Evolutionary conservation across 176 grass and related monocot species (phyloP), one percentile per base, ranked within the genome.

Genomic region (Microstegium vimineum): DNA sequence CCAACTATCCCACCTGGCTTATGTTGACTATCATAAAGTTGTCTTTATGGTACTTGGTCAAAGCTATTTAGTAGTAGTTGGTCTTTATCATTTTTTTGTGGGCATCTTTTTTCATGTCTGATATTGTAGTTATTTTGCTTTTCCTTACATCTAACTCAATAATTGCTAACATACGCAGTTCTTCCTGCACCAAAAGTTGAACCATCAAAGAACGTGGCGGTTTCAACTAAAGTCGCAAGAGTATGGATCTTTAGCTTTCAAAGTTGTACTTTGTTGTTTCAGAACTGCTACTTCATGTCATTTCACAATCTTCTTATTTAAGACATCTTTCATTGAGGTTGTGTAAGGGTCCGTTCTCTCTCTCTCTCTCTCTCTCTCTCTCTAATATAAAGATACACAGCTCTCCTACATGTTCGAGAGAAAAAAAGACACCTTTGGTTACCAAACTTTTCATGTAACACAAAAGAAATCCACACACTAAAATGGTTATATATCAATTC

Each of bases 221-320:
- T 71, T 47, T 25, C 67, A 73, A 67, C 46, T 76, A 11, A 32
- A 67, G 36, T 27, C 11, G 25, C 64, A 88, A 86, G 41, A 16
- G 91, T 93, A 84, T 43, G 85, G 8, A 62, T 66, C 32, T 87
- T 51, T 81, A 40, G 45, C 57, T 72, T 46, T 71, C 14, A n/a
- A 82, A 82, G 22, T 57, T 81, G 11, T 66, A 82, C 17, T 81
- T 76, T 64, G 67, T 76, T 85, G 15, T 63, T 85, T 41, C 42
- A 10, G 32, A 51, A 41, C 13, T 23, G 4, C 66, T 59, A 33
- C 5, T 41, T 59, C 6, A 59, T 30, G 34, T 22, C 35, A 71
- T 60, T 20, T 82, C 65, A 40, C 26, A 28, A 16, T 63, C 9
- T 78, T 14, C 8, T 78, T 75, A 60, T 14, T n/a, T 32, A 10